These are phyloP conservation scores for Mucor plumbeus DNA, from an alignment of 371 early-diverging fungal species.

Conservation along the genomic window DNA sequence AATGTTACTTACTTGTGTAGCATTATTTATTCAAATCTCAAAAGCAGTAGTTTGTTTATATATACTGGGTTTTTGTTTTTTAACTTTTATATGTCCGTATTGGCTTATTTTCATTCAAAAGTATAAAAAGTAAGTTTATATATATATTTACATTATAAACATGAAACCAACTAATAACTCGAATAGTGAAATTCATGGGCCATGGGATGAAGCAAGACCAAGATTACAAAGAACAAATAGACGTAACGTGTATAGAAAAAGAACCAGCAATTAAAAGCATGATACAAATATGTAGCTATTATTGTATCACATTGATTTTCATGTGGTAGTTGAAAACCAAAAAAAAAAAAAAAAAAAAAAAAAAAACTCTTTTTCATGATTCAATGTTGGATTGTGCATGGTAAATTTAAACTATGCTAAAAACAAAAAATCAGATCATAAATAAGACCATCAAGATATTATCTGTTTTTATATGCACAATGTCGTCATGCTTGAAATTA, in stretches of 20 bases:
- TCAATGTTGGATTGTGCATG: neutral
- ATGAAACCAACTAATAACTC: neutral
- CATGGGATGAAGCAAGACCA: constrained; percentile 97
- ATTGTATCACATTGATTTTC: neutral
- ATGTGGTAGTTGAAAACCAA: neutral
- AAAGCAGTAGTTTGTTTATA: constrained; percentile 73
- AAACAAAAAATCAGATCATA: constrained; percentile 1
- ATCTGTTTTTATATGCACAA: neutral
- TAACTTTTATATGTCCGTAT: constrained; percentile 87
- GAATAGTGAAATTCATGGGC: constrained; percentile 90
- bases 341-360: no score
- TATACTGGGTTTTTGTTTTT: constrained; percentile 69
- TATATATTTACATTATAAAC: no score
- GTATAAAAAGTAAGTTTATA: constrained; percentile 86
- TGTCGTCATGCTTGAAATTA: neutral
- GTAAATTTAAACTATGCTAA: neutral
- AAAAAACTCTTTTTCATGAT: neutral
- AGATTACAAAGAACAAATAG: constrained; percentile 53
- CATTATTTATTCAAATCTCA: constrained; percentile 71
- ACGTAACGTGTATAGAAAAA: constrained; percentile 39
- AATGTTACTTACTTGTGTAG: constrained; percentile 65
- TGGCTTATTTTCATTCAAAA: constrained; percentile 92
- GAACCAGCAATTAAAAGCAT: constrained; percentile 3
- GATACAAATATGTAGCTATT: neutral
- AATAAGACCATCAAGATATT: neutral